Base-by-base conservation (phyloP, 202 grass and related monocot genomes). In the Setaria viridis region DNA sequence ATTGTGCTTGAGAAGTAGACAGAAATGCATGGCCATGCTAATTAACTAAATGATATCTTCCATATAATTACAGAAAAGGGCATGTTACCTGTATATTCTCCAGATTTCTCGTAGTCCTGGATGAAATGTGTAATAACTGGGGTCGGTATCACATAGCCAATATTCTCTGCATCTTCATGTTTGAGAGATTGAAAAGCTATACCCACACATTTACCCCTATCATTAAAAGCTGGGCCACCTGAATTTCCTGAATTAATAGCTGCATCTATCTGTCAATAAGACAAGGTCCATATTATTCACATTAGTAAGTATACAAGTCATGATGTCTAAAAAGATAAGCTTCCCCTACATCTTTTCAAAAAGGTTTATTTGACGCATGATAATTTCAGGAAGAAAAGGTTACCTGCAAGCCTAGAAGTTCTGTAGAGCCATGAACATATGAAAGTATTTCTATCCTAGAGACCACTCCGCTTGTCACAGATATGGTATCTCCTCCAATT, bases 211-310 rank as follows among this genome's bases (percentile, higher is more conserved):
- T 91, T 88, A 33, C 93, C 93, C 80, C 91, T 87, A 49, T 96
- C 93, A 49, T 89, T 95, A 87, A 99, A 99, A 86, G 96, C 93
- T 32, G 96, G 93, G 11, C 96, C 96, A 74, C 93, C 96, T 49
- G 96, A 99, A 91, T 99, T 99, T 79, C 96, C 96, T 70, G 90
- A 99, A 82, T 99, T 99, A 81, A 99, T 99, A 83, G 93, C 96
- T 15, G 96, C 96, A 88, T 96, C 96, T 91, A 99, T 99, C 96
- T 99, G 88, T 84, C 67, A 48, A 88, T 25, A 81, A 55, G 45
- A 88, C 79, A 74, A 65, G 14, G 15, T n/a, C 19, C 25, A 32
- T 49, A 50, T 80, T 58, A 83, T 35, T 66, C 15, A 70, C 16
- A 16, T 72, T 25, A 55, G 78, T 8, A 67, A 48, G 5, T 62